Evolutionary conservation across 192 early-diverging fungal species (phyloP).

Genomic region (Coemansia sp.): DNA sequence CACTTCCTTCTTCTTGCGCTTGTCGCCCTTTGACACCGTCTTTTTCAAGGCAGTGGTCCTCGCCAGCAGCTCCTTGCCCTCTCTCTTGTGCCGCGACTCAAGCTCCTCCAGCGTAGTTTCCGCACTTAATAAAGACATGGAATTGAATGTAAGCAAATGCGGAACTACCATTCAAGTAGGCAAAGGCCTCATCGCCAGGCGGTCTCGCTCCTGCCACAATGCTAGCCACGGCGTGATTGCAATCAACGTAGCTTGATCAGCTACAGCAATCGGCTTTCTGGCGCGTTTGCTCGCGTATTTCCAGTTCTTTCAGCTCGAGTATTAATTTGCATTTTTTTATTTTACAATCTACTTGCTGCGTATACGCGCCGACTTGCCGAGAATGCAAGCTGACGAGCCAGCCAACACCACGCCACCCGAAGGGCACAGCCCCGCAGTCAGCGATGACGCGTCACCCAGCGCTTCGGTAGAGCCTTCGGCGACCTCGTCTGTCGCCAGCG

Average conservation of each 20-base stretch:
- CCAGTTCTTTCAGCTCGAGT: no score
- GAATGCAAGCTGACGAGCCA: neutral
- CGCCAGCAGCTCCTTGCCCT: constrained; percentile 73
- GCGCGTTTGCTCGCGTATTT: no score
- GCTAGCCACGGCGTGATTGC: no score
- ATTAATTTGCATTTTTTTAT: no score
- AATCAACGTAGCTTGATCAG: no score
- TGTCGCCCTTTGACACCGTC: constrained; percentile 76
- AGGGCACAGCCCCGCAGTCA: neutral
- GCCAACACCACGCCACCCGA: neutral
- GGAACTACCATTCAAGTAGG: no score
- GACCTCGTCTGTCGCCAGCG: neutral
- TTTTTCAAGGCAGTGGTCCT: constrained; percentile 78
- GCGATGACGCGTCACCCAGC: neutral
- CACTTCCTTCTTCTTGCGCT: constrained; percentile 89
- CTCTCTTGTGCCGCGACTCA: constrained; percentile 72
- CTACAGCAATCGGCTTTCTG: no score
- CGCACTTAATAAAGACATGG: neutral
- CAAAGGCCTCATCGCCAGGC: no score
- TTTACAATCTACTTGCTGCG: no score
- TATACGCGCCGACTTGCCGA: neutral
- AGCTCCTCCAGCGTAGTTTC: constrained; percentile 61
- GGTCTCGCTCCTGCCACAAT: no score
- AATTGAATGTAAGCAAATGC: neutral
- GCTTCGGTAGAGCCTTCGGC: neutral